phyloP scores from a whole-genome alignment of 2,329 filamentous ascomycete genomes.

The Xylaria sp. region DNA sequence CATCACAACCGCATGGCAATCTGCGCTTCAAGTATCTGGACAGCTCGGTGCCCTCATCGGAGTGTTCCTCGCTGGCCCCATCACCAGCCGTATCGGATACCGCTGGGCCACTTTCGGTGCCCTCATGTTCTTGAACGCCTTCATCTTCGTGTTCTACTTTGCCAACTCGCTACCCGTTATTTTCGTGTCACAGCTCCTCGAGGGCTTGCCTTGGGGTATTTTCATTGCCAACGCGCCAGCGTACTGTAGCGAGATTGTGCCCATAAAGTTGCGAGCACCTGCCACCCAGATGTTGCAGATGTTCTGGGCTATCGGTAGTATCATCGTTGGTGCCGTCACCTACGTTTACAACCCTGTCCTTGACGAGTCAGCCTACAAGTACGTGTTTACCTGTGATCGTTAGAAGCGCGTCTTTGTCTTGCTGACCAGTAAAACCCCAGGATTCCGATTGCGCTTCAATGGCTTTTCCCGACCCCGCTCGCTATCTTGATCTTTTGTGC shows the following conservation, averaged over 20 bases:
- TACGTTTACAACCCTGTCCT: slow-evolving; percentile 61
- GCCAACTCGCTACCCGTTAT: slow-evolving; percentile 57
- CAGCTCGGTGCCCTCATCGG: slow-evolving; percentile 70
- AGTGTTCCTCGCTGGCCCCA: slow-evolving; percentile 68
- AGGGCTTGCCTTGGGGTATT: slow-evolving; percentile 73
- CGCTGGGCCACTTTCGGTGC: slow-evolving; percentile 67
- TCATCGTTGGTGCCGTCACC: slow-evolving; percentile 68
- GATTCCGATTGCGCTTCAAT: slow-evolving; percentile 66
- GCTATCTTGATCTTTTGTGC: slow-evolving; percentile 62
- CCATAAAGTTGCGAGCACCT: slow-evolving; percentile 66
- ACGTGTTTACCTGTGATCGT: slow-evolving; percentile 47
- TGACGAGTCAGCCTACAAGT: slow-evolving; percentile 41
- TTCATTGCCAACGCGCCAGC: slow-evolving; percentile 74
- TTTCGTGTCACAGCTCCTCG: slow-evolving; percentile 66
- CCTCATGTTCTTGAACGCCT: slow-evolving; percentile 67
- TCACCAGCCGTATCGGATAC: slow-evolving; percentile 69
- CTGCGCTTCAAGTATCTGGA: slow-evolving; percentile 65
- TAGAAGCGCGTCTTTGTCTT: slow-evolving; percentile 37
- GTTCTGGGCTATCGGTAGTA: slow-evolving; percentile 71
- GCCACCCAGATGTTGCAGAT: slow-evolving; percentile 73
- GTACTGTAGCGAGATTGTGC: slow-evolving; percentile 69
- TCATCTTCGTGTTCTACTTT: slow-evolving; percentile 66
- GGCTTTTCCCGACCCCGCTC: slow-evolving; percentile 68
- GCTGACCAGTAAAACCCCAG: slow-evolving; percentile 47
- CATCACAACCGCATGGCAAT: slow-evolving; percentile 67